Conservation (phyloP, 169 alveolate species). For the Eimeria necatrix region DNA sequence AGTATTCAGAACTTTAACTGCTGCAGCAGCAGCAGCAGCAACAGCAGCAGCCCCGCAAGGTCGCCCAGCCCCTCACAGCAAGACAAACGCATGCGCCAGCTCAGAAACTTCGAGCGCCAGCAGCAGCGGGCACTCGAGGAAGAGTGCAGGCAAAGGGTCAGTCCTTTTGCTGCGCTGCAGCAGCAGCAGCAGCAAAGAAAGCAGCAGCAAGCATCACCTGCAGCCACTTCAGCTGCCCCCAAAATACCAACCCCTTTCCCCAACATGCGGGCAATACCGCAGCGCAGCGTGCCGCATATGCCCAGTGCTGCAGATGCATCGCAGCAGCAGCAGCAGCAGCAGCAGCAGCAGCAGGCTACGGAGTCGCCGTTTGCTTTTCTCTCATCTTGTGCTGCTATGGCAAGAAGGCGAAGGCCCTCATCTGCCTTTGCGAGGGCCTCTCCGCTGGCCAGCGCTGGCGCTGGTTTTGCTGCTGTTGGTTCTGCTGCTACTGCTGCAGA, state of each 20-base stretch:
- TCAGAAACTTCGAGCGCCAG: not conserved
- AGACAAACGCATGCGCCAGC: not conserved
- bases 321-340: too few species aligned
- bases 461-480: not conserved
- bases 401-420: not conserved
- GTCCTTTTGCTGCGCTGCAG: not conserved
- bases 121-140: conserved; percentile 13
- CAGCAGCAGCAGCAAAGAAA: not conserved
- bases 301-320: not conserved
- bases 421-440: not conserved
- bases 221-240: not conserved
- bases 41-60: conserved; percentile 7
- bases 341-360: not conserved
- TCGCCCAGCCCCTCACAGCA: not conserved
- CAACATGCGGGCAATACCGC: not conserved
- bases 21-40: not conserved
- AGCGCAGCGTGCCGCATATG: not conserved
- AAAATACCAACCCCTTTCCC: not conserved
- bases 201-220: not conserved
- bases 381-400: not conserved
- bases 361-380: not conserved
- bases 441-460: not conserved
- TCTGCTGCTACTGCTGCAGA: not conserved
- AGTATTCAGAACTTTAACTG: not conserved
- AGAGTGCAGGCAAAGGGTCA: not conserved